phyloP scores from a whole-genome alignment of 306 rosid species.

The Trichosanthes truncata region DNA sequence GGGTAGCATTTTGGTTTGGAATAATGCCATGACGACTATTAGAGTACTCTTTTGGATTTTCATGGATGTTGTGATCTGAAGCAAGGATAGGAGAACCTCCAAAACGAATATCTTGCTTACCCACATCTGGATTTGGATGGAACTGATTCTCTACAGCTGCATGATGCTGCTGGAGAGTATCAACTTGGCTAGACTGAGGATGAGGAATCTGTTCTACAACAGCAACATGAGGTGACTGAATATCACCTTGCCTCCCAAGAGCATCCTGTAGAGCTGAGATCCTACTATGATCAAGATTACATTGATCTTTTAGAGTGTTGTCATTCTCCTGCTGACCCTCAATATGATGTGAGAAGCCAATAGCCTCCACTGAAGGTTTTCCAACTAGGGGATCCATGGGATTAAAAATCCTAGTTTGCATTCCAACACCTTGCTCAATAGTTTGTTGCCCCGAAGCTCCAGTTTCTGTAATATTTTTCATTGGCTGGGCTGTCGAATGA shows the following conservation, averaged over 20 bases:
- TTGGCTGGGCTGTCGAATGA: slow-evolving; percentile 29
- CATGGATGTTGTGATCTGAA: slow-evolving; percentile 32
- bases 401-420: slow-evolving; percentile 29
- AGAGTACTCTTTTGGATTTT: slow-evolving; percentile 30
- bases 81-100: slow-evolving; percentile 27
- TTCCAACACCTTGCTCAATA: slow-evolving; percentile 37
- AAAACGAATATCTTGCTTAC: slow-evolving; percentile 22
- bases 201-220: slow-evolving; percentile 20
- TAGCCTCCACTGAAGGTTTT: slow-evolving; percentile 22
- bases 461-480: slow-evolving; percentile 33
- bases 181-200: slow-evolving; percentile 23
- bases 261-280: slow-evolving; percentile 23
- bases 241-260: slow-evolving; percentile 29
- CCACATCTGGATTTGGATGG: slow-evolving; percentile 28
- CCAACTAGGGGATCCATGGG: slow-evolving; percentile 36
- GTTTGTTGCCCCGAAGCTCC: slow-evolving; percentile 34
- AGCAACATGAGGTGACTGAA: slow-evolving; percentile 31
- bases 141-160: slow-evolving; percentile 27
- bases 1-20: slow-evolving; percentile 29
- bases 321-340: slow-evolving; percentile 35
- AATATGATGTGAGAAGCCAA: slow-evolving; percentile 20
- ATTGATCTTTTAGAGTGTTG: slow-evolving; percentile 26
- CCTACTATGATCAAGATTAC: slow-evolving; percentile 20
- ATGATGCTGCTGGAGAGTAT: slow-evolving; percentile 24
- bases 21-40: slow-evolving; percentile 23